Percentiles rank a stretch among this genome's conserved stretches.
phyloP scores from a whole-genome alignment of 1,139 yeast genomes.

The Meyerozyma guilliermondii region DNA sequence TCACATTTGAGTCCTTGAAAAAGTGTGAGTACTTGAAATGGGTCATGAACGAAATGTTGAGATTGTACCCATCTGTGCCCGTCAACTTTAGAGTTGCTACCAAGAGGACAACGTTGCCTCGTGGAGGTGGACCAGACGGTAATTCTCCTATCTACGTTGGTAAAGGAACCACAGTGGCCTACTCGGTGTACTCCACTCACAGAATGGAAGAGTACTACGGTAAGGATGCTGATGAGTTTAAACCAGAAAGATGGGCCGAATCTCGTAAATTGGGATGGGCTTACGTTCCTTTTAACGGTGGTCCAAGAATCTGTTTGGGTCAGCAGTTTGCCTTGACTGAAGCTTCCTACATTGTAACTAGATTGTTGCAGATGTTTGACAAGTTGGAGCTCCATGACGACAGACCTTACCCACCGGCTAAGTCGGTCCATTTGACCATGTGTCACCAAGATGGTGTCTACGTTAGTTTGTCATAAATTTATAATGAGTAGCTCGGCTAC shows the following conservation, averaged over 20 bases:
- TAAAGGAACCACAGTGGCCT: constrained; percentile 19
- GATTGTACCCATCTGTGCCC: constrained; percentile 25
- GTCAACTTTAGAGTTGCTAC: constrained; percentile 20
- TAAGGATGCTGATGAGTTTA: constrained; percentile 38
- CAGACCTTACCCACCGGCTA: constrained; percentile 26
- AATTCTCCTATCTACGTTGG: constrained; percentile 16
- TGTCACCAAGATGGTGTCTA: constrained; percentile 25
- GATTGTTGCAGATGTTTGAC: constrained; percentile 29
- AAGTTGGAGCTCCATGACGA: constrained; percentile 21
- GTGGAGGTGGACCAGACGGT: constrained; percentile 21
- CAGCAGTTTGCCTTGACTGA: constrained; percentile 50
- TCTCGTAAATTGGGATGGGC: constrained; percentile 41
- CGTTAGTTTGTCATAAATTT: constrained; percentile 5
- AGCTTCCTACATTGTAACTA: constrained; percentile 29
- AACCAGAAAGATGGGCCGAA: constrained; percentile 54
- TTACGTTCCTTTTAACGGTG: constrained; percentile 54
- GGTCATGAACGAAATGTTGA: constrained; percentile 20
- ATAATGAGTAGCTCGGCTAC: not conserved
- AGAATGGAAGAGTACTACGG: constrained; percentile 25
- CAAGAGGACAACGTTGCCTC: constrained; percentile 20
- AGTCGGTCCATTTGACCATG: constrained; percentile 32
- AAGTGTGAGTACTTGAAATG: constrained; percentile 21
- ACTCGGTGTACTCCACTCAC: constrained; percentile 18
- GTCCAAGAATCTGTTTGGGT: constrained; percentile 57
- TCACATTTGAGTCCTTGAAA: constrained; percentile 23